phyloP scores from a whole-genome alignment of 2,329 filamentous ascomycete species.

The Penicillium sp. region DNA sequence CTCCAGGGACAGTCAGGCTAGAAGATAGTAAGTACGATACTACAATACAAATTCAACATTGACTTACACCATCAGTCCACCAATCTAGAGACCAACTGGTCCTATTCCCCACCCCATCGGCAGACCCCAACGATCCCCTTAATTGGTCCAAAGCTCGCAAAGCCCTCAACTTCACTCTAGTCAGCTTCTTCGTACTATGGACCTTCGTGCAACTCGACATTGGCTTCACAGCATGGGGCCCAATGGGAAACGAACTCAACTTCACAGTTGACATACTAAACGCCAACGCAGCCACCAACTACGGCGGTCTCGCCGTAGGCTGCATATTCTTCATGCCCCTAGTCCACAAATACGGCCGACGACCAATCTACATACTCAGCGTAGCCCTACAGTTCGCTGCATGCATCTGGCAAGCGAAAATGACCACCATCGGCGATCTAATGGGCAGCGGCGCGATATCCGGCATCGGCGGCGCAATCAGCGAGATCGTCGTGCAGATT shows the following conservation, averaged over 20 bases:
- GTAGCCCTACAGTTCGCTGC: constrained; percentile 31
- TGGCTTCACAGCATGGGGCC: constrained; percentile 37
- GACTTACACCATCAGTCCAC: constrained; percentile 1
- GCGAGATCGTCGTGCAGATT: constrained; percentile 40
- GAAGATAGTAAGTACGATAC: constrained; percentile 14
- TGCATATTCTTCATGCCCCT: constrained; percentile 41
- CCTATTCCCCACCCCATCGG: constrained; percentile 18
- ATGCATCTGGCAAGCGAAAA: constrained; percentile 39
- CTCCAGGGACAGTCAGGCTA: constrained; percentile 16
- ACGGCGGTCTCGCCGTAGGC: constrained; percentile 37
- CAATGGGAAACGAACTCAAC: constrained; percentile 37
- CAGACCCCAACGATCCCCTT: constrained; percentile 23
- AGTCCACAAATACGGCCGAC: constrained; percentile 41
- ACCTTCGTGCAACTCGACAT: constrained; percentile 31
- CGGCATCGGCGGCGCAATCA: constrained; percentile 39
- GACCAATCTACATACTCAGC: constrained; percentile 42
- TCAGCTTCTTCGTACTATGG: constrained; percentile 23
- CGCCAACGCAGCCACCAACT: constrained; percentile 39
- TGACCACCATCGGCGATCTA: constrained; percentile 35
- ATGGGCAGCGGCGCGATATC: constrained; percentile 37
- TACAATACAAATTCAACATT: not conserved
- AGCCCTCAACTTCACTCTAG: constrained; percentile 20
- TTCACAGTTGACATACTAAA: constrained; percentile 38
- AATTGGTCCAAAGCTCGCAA: constrained; percentile 22
- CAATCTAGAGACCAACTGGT: constrained; percentile 12